Percentiles rank a stretch among this genome's conserved stretches.
Conservation (phyloP, 352 stramenopile species). For the Globisporangium apiculatum region DNA sequence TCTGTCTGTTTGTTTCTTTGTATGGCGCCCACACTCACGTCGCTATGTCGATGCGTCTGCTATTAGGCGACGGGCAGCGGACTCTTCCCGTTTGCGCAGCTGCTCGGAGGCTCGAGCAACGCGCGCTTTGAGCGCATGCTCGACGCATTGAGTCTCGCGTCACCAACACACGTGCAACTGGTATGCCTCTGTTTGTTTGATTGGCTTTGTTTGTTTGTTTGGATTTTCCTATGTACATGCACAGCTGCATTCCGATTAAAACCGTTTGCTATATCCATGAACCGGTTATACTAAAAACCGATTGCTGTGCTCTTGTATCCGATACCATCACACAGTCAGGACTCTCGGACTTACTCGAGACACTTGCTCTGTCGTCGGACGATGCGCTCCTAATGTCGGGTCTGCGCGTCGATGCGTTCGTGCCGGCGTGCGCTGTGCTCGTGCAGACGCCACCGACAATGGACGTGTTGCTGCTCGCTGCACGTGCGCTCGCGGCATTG, state of each 20-base stretch:
- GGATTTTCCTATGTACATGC: too few species aligned
- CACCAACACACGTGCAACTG: constrained; percentile 33
- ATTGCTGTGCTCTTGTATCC: too few species aligned
- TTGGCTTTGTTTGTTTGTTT: neutral
- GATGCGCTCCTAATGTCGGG: constrained; percentile 56
- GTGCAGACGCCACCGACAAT: constrained; percentile 38
- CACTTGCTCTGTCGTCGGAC: constrained; percentile 62
- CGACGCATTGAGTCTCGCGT: constrained; percentile 24
- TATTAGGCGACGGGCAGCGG: constrained; percentile 19
- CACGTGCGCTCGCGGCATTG: constrained; percentile 43
- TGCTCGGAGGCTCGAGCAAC: constrained; percentile 26
- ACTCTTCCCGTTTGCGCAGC: constrained; percentile 48
- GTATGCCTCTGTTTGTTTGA: constrained; percentile 14
- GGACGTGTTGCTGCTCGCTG: constrained; percentile 55
- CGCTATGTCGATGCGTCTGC: neutral
- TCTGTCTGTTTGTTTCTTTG: neutral
- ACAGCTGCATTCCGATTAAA: too few species aligned
- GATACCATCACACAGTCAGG: constrained; percentile 12
- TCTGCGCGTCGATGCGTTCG: constrained; percentile 55
- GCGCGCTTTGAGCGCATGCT: constrained; percentile 40
- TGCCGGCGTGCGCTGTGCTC: constrained; percentile 33
- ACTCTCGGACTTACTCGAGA: constrained; percentile 57
- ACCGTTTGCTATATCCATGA: too few species aligned
- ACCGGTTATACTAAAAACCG: too few species aligned
- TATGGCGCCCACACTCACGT: neutral